Evolutionary conservation across 78 protist species (phyloP).

Genomic region (Chrysochromulina parva): DNA sequence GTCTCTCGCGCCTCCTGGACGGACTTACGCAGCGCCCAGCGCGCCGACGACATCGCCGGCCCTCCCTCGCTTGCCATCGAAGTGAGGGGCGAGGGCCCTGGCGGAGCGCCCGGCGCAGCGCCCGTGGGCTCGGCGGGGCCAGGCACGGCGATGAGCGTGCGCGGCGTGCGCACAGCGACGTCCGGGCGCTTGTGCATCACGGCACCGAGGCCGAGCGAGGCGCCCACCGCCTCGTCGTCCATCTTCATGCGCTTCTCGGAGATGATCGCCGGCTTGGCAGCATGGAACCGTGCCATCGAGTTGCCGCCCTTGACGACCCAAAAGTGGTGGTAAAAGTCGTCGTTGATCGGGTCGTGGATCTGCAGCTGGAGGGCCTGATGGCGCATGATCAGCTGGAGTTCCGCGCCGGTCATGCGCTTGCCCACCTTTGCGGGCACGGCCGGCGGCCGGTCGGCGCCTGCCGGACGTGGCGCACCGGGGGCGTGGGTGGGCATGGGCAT

Average conservation of each 20-base stretch:
- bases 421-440: not conserved
- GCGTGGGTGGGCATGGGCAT: not conserved
- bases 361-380: not conserved
- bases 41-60: not conserved
- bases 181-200: too few relatives aligned
- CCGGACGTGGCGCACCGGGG: not conserved
- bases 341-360: not conserved
- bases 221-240: not conserved
- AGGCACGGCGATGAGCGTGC: not conserved
- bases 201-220: not conserved
- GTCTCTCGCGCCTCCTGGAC: not conserved
- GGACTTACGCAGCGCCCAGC: not conserved
- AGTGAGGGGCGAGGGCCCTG: not conserved
- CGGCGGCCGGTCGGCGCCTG: not conserved
- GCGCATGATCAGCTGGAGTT: conserved; percentile 5
- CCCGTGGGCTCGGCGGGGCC: not conserved
- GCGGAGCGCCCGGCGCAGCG: not conserved
- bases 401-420: not conserved
- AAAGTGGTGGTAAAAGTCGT: conserved; percentile 22
- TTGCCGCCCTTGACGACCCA: not conserved
- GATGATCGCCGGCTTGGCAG: too few relatives aligned
- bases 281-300: not conserved
- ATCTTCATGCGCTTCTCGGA: too few relatives aligned
- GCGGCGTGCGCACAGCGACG: not conserved
- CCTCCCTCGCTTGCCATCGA: not conserved